Percentiles rank a stretch among this genome's conserved stretches.
Evolutionary conservation across 176 grass and related monocot genomes (phyloP).

Genomic region (Tillandsia leiboldiana): DNA sequence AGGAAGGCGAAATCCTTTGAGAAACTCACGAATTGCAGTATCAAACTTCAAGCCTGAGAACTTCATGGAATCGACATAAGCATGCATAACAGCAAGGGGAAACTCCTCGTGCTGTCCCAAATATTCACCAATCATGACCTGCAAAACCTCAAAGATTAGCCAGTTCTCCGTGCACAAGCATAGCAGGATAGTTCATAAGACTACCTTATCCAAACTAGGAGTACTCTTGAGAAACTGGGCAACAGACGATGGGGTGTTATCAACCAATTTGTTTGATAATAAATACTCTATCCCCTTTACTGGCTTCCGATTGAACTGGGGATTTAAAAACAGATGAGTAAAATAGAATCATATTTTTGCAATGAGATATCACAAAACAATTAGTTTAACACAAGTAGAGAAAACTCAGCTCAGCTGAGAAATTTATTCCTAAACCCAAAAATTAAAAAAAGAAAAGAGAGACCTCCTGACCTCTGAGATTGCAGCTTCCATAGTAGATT

Average conservation of each 20-base stretch:
- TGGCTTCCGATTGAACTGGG: slow-evolving; percentile 93
- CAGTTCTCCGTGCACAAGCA: slow-evolving; percentile 10
- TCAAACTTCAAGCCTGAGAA: slow-evolving; percentile 94
- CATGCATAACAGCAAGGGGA: slow-evolving; percentile 97
- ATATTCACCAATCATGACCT: slow-evolving; percentile 99
- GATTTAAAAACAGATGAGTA: slow-evolving; percentile 8
- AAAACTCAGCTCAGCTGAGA: slow-evolving; percentile 13
- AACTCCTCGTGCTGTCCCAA: slow-evolving; percentile 97
- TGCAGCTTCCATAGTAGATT: slow-evolving; percentile 92
- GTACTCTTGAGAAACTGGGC: slow-evolving; percentile 88
- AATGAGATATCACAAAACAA: background rate
- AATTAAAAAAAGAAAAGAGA: slow-evolving; percentile 13
- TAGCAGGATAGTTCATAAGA: background rate
- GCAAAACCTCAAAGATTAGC: slow-evolving; percentile 20
- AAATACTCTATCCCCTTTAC: slow-evolving; percentile 81
- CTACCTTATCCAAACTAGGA: slow-evolving; percentile 88
- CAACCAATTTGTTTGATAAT: slow-evolving; percentile 89
- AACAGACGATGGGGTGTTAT: slow-evolving; percentile 61
- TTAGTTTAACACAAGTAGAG: background rate
- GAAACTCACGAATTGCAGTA: slow-evolving; percentile 81
- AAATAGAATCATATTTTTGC: background rate
- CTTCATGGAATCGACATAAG: slow-evolving; percentile 97
- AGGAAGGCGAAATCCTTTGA: slow-evolving; percentile 94
- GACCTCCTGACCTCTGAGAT: slow-evolving; percentile 60
- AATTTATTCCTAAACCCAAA: slow-evolving; percentile 15